Conservation (phyloP, 2,329 filamentous ascomycete species). For the Hymenoscyphus occultus region DNA sequence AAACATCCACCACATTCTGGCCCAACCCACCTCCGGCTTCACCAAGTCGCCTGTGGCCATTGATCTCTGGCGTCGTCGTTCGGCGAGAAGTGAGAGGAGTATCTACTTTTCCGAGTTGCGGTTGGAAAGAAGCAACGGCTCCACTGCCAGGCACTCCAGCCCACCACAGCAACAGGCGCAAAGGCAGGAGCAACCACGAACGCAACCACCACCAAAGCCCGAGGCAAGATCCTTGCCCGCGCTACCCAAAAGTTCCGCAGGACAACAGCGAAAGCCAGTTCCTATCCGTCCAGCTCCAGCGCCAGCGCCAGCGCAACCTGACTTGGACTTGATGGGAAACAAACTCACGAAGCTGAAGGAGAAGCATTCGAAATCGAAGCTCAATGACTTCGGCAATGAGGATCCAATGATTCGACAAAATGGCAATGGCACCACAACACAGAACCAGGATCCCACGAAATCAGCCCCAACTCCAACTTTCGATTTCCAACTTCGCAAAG, state of each 20-base stretch:
- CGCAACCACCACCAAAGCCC: slow-evolving; percentile 6
- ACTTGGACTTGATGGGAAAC: slow-evolving; percentile 33
- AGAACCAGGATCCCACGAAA: slow-evolving; percentile 14
- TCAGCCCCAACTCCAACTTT: slow-evolving; percentile 29
- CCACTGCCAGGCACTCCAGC: slow-evolving; percentile 27
- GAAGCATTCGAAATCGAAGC: slow-evolving; percentile 22
- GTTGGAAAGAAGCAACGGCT: slow-evolving; percentile 34
- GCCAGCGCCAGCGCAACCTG: slow-evolving; percentile 31
- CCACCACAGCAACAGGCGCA: slow-evolving; percentile 11
- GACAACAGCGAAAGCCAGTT: slow-evolving; percentile 27
- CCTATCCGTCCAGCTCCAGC: slow-evolving; percentile 31
- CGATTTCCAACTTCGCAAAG: slow-evolving; percentile 12
- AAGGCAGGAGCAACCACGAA: slow-evolving; percentile 19
- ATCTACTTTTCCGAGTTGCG: slow-evolving; percentile 33
- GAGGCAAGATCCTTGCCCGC: slow-evolving; percentile 21
- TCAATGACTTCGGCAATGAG: slow-evolving; percentile 18
- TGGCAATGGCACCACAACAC: slow-evolving; percentile 18
- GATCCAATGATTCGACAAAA: slow-evolving; percentile 13
- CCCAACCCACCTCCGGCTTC: slow-evolving; percentile 24
- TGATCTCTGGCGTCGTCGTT: slow-evolving; percentile 34
- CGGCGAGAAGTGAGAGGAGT: slow-evolving; percentile 28
- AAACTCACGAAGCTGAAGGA: slow-evolving; percentile 33
- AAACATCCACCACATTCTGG: slow-evolving; percentile 12
- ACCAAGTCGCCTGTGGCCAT: slow-evolving; percentile 25
- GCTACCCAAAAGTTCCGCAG: slow-evolving; percentile 21